phyloP scores from a whole-genome alignment of 441 rosid species.

The Syzygium malaccense region DNA sequence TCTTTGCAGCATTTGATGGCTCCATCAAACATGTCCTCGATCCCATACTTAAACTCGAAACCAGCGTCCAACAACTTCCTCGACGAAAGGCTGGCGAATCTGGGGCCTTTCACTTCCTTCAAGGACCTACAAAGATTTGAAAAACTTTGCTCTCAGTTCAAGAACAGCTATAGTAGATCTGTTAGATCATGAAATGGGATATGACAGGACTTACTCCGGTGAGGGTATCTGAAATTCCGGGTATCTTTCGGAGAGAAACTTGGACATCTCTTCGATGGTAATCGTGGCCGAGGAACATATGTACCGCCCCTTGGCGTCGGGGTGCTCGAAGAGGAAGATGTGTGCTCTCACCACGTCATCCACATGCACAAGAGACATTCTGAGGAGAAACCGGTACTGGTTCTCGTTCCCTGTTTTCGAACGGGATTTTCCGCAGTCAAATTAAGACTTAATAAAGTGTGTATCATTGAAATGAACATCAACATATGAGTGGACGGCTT shows the following conservation, averaged over 20 bases:
- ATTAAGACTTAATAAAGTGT: not conserved
- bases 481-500: not conserved
- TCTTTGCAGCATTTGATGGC: not conserved
- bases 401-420: not conserved
- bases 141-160: not conserved
- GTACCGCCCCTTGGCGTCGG: not conserved
- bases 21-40: not conserved
- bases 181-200: not conserved
- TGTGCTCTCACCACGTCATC: not conserved
- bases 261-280: not conserved
- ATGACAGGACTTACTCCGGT: slow-evolving; percentile 16
- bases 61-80: not conserved
- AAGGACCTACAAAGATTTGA: slow-evolving; percentile 1
- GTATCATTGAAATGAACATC: not conserved
- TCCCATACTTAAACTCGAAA: not conserved
- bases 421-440: not conserved
- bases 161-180: not conserved
- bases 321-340: not conserved
- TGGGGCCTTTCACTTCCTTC: not conserved
- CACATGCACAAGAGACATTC: not conserved
- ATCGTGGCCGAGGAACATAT: not conserved
- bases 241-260: not conserved
- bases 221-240: slow-evolving; percentile 23
- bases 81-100: not conserved
- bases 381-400: not conserved